These are phyloP conservation scores for Rhododendron vialii DNA, from an alignment of 148 eudicot genomes.

Conservation along the genomic window DNA sequence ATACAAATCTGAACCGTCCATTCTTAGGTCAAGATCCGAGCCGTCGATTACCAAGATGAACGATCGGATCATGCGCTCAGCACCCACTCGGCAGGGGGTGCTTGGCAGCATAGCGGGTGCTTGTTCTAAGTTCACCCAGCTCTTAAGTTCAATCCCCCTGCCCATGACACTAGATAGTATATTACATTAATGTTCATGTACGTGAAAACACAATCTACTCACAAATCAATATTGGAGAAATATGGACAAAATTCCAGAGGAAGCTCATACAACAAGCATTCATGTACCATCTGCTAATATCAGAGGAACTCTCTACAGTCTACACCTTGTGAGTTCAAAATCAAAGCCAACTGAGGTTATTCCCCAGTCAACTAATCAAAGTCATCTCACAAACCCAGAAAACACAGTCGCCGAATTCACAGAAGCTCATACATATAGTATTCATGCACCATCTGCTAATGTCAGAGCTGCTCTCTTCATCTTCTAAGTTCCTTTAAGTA, in stretches of 20 bases:
- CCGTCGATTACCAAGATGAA: no score
- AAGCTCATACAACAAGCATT: not conserved
- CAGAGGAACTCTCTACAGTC: not conserved
- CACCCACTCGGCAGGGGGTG: no score
- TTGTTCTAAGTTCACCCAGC: not conserved
- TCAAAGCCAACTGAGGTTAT: not conserved
- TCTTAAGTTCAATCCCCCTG: not conserved
- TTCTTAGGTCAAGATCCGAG: no score
- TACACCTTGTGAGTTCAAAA: not conserved
- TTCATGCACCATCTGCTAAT: not conserved
- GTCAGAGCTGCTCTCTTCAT: not conserved
- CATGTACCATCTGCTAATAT: not conserved
- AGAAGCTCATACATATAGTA: not conserved
- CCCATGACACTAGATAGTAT: not conserved
- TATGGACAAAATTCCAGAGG: not conserved
- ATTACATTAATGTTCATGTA: not conserved
- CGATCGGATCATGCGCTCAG: no score
- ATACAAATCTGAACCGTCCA: no score
- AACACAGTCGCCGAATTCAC: not conserved
- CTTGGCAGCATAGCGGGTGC: not conserved
- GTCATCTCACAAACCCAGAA: not conserved
- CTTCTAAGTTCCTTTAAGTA: not conserved
- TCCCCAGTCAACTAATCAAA: not conserved
- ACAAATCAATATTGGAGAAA: not conserved
- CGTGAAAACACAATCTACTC: not conserved